Percentiles rank a stretch among this genome's conserved stretches.
Evolutionary conservation across 306 rosid species (phyloP).

Genomic region (Fragaria ananassa): DNA sequence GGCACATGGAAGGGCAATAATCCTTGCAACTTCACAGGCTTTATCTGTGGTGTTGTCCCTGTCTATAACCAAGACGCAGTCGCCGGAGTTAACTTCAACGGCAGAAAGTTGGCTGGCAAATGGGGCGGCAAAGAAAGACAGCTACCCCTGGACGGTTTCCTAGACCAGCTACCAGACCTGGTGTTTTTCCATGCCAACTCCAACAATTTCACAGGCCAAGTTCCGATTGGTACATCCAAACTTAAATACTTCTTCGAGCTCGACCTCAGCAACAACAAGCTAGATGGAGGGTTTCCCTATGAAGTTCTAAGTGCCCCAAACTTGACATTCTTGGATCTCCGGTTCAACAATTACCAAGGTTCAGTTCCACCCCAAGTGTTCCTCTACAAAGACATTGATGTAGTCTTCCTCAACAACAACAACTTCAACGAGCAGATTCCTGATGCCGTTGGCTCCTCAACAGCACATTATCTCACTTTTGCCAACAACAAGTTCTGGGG

Average conservation of each 20-base stretch:
- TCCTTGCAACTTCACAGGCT: constrained; percentile 27
- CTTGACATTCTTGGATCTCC: constrained; percentile 62
- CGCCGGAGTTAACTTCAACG: constrained; percentile 58
- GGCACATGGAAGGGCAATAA: not conserved
- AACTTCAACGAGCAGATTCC: constrained; percentile 33
- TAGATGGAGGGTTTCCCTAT: constrained; percentile 30
- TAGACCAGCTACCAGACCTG: constrained; percentile 33
- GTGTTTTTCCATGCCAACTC: constrained; percentile 75
- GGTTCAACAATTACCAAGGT: constrained; percentile 46
- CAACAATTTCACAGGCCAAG: constrained; percentile 39
- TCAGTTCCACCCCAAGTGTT: constrained; percentile 39
- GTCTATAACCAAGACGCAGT: not conserved
- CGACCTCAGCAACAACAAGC: constrained; percentile 69
- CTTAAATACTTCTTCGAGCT: constrained; percentile 52
- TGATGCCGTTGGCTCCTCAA: constrained; percentile 46
- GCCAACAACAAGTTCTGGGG: constrained; percentile 63
- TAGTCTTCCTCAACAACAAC: constrained; percentile 76
- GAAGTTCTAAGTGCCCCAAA: constrained; percentile 16
- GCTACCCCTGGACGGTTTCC: constrained; percentile 20
- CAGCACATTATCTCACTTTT: constrained; percentile 60
- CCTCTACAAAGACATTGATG: constrained; percentile 35
- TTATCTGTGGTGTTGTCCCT: constrained; percentile 30
- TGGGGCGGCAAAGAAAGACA: no score
- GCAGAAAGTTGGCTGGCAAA: not conserved
- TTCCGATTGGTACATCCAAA: constrained; percentile 15